A percentile compares a stretch with the other conserved stretches of the same genome.
Conservation (phyloP, 116 monocot species). For the Trichopus zeylanicus region DNA sequence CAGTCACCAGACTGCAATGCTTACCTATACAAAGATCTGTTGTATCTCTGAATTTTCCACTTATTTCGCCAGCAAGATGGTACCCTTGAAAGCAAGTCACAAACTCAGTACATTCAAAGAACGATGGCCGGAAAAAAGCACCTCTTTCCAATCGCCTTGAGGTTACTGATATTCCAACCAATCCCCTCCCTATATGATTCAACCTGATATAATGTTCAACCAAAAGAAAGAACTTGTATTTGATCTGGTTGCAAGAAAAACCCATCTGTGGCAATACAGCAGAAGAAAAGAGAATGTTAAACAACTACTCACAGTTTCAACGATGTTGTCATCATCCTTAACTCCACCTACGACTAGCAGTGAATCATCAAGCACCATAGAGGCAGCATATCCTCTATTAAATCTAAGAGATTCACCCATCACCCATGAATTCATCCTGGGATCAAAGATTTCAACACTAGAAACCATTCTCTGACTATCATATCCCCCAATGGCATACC, state of each 20-base stretch:
- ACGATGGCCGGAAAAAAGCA: conserved; percentile 50
- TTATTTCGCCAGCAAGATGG: too few species aligned
- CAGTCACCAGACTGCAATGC: too few species aligned
- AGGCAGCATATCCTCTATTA: conserved; percentile 41
- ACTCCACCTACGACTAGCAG: conserved; percentile 49
- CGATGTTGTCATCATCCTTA: conserved; percentile 2
- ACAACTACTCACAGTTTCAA: conserved; percentile 41
- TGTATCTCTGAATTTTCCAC: too few species aligned
- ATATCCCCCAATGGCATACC: conserved; percentile 71
- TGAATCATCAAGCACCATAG: conserved; percentile 26
- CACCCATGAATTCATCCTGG: conserved; percentile 41
- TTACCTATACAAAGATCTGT: too few species aligned
- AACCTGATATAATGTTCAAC: conserved; percentile 24
- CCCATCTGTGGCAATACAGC: not conserved
- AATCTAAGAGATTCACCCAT: conserved; percentile 31
- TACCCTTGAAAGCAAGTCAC: too few species aligned
- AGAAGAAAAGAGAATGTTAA: too few species aligned
- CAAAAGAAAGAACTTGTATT: not conserved
- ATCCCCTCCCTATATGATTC: conserved; percentile 44
- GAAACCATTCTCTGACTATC: conserved; percentile 38
- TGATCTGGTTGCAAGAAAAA: too few species aligned
- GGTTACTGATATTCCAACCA: conserved; percentile 35
- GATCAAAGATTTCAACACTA: conserved; percentile 54
- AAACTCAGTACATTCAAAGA: conserved; percentile 9
- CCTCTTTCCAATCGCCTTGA: conserved; percentile 42